Evolutionary conservation across 345 rosid species (phyloP), one percentile per base, ranked within the genome.

Genomic region (Lepidium aucheri): DNA sequence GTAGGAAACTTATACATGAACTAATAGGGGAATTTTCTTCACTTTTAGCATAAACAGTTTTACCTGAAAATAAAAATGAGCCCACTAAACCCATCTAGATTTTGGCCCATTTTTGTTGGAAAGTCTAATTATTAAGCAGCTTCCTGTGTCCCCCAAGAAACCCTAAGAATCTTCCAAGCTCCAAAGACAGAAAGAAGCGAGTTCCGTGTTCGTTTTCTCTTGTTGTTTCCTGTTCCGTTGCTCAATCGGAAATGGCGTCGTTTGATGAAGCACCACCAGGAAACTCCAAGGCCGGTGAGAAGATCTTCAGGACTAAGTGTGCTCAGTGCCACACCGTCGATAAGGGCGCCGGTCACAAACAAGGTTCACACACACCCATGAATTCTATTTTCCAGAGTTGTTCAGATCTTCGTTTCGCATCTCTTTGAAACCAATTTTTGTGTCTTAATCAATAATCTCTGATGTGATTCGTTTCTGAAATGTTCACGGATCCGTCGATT

Each of bases 241-340:
- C 52, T 30, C 47, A 57, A 22, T 40, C 49, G 68, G 20, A 56
- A 73, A 84, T 84, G 88, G 86, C 88, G 72, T 68, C 88, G 26
- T 86, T 86, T 17, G 79, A 70, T 7, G 76, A 86, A 74, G 88
- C 89, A 22, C 92, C 87, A 9, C 82, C 87, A 2, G 89, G 85
- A n/a, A 18, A 84, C 70, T 7, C 78, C 0, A 82, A 79, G 52
- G 76, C 82, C 24, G 87, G 87, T 39, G 89, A 86, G 80, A 86
- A 86, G 80, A 82, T 84, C 77, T 84, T 86, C 73, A 79, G 66
- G 77, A 79, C 76, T n/a, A 84, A 84, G 80, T 85, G 90, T 46
- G 87, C 84, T 54, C 87, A 85, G 74, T 85, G 90, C 60, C 90
- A 85, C 83, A 85, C 87, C 70, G 87, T 85, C 34, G 83, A 80